Evolutionary conservation across 169 alveolate genomes (phyloP).

Genomic region (Eimeria sp.): DNA sequence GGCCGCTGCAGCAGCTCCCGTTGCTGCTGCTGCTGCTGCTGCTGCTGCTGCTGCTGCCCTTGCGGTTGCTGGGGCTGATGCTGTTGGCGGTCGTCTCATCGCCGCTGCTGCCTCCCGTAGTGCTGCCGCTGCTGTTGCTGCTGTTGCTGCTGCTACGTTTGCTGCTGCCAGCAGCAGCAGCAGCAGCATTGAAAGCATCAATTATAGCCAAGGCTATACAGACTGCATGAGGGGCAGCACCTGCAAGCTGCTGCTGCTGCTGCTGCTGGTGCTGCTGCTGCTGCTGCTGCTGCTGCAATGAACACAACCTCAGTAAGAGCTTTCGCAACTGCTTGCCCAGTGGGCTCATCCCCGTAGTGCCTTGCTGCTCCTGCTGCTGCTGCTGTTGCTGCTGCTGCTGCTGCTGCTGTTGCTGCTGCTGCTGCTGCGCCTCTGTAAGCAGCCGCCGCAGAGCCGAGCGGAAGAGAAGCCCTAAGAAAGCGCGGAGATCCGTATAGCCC

Average conservation of each 20-base stretch:
- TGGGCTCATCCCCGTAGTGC: background rate
- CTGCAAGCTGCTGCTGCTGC: constrained; percentile 38
- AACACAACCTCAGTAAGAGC: constrained; percentile 7
- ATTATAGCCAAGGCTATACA: constrained; percentile 20
- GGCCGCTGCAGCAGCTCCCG: background rate
- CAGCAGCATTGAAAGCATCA: constrained; percentile 28
- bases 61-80: background rate
- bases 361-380: constrained; percentile 43
- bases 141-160: background rate
- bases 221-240: constrained; percentile 35
- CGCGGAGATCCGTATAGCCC: constrained; percentile 22
- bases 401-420: constrained; percentile 62
- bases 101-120: background rate
- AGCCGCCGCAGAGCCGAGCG: constrained; percentile 66
- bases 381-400: constrained; percentile 23
- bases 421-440: constrained; percentile 43
- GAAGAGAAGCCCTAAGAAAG: constrained; percentile 31
- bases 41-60: constrained; percentile 30
- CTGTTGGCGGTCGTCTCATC: background rate
- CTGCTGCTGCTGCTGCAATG: constrained; percentile 45
- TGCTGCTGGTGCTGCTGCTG: constrained; percentile 42
- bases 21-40: constrained; percentile 1
- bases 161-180: constrained; percentile 37
- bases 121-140: background rate
- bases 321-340: constrained; percentile 8